Conservation (phyloP, 2,329 filamentous ascomycete genomes). For the Microcera coccophila region DNA sequence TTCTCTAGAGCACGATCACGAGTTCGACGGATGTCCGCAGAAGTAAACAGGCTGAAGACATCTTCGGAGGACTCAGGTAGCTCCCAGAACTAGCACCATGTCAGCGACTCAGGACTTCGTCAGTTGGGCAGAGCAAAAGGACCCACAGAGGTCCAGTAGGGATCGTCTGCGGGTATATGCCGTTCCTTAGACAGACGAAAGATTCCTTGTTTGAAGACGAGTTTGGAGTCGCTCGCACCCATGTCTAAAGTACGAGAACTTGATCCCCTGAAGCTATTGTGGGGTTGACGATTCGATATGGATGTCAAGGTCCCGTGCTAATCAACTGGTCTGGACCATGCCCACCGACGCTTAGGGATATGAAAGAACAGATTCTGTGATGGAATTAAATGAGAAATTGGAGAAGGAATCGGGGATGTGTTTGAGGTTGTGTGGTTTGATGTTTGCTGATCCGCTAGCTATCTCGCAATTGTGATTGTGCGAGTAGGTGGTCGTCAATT, state of each 20-base stretch:
- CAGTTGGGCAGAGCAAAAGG: slow-evolving; percentile 8
- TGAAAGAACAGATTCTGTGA: no score
- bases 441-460: no score
- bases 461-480: no score
- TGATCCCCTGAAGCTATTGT: slow-evolving; percentile 13
- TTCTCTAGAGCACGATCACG: slow-evolving; percentile 82
- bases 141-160: slow-evolving; percentile 87
- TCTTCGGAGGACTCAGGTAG: slow-evolving; percentile 93
- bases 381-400: no score
- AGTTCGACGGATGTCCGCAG: slow-evolving; percentile 81
- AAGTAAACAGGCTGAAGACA: slow-evolving; percentile 92
- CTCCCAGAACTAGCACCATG: slow-evolving; percentile 76
- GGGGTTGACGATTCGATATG: slow-evolving; percentile 7
- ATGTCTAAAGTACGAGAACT: slow-evolving; percentile 48
- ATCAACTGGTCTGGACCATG: no score
- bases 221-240: slow-evolving; percentile 98
- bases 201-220: slow-evolving; percentile 98
- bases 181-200: slow-evolving; percentile 92
- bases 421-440: no score
- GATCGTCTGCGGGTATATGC: slow-evolving; percentile 80
- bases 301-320: no score
- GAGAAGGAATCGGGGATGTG: no score
- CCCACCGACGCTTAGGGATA: no score
- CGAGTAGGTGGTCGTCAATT: no score
- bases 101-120: slow-evolving; percentile 18